phyloP scores from a whole-genome alignment of 805 yeast species.

The Saturnispora besseyi region DNA sequence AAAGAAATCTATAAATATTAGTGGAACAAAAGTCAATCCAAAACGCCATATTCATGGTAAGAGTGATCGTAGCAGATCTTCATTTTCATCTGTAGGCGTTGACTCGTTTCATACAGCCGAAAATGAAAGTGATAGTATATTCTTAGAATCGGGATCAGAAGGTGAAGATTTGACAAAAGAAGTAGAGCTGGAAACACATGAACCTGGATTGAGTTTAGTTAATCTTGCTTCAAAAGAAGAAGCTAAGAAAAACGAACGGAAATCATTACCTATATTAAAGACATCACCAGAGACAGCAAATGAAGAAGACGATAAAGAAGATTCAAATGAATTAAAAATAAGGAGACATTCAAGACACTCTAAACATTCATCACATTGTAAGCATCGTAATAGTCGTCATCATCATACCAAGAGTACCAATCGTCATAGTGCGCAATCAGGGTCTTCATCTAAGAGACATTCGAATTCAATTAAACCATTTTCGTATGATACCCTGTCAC shows the following conservation, averaged over 20 bases:
- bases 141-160: neutral
- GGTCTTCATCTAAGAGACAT: slow-evolving; percentile 12
- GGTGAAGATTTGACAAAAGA: neutral
- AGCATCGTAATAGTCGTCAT: slow-evolving; percentile 3
- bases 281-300: neutral
- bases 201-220: neutral
- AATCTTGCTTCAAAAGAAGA: neutral
- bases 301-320: neutral
- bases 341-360: neutral
- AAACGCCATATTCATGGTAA: neutral
- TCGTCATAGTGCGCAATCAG: slow-evolving; percentile 2
- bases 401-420: neutral
- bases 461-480: slow-evolving; percentile 24
- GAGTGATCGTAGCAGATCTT: neutral
- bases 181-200: neutral
- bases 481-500: slow-evolving; percentile 37
- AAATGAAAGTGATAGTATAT: neutral
- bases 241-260: neutral
- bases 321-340: neutral
- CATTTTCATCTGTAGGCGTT: slow-evolving; percentile 4
- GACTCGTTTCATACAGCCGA: slow-evolving; percentile 14
- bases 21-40: neutral
- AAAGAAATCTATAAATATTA: slow-evolving; percentile 3
- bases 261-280: neutral
- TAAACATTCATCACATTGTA: neutral